phyloP scores from a whole-genome alignment of 2,329 filamentous ascomycete species.

The Colletotrichum tamarilloi region DNA sequence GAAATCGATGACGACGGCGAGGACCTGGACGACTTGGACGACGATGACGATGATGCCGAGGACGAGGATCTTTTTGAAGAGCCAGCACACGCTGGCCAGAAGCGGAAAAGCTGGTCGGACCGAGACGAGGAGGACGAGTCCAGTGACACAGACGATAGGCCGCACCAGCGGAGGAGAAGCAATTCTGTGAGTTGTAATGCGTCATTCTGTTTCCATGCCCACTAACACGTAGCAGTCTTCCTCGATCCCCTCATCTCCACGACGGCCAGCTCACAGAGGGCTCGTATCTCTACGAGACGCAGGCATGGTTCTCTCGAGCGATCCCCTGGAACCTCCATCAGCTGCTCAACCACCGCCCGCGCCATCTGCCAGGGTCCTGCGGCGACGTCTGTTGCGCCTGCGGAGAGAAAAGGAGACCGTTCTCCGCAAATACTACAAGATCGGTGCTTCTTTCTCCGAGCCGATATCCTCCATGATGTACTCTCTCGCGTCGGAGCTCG shows the following conservation, averaged over 20 bases:
- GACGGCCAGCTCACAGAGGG: constrained; percentile 69
- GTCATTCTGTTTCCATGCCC: neutral
- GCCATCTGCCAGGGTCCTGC: constrained; percentile 77
- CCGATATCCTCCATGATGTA: constrained; percentile 96
- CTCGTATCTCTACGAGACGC: constrained; percentile 66
- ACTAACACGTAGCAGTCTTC: constrained; percentile 62
- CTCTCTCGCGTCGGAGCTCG: constrained; percentile 92
- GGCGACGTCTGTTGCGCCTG: constrained; percentile 79
- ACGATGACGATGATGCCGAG: constrained; percentile 64
- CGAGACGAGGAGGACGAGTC: constrained; percentile 72
- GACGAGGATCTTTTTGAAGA: constrained; percentile 55
- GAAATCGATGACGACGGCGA: constrained; percentile 82
- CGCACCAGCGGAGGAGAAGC: constrained; percentile 83
- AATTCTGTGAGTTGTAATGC: constrained; percentile 75
- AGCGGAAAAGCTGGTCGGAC: constrained; percentile 84
- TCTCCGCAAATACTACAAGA: constrained; percentile 84
- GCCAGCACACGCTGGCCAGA: constrained; percentile 64
- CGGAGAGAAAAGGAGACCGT: constrained; percentile 81
- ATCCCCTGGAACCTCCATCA: constrained; percentile 64
- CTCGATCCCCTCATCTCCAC: constrained; percentile 73
- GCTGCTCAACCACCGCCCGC: constrained; percentile 69
- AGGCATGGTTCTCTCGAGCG: constrained; percentile 58
- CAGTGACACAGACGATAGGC: constrained; percentile 80
- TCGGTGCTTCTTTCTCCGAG: constrained; percentile 92
- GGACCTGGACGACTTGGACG: constrained; percentile 68